phyloP scores from a whole-genome alignment of 2,329 filamentous ascomycete genomes.

The Albifimbria verrucaria region DNA sequence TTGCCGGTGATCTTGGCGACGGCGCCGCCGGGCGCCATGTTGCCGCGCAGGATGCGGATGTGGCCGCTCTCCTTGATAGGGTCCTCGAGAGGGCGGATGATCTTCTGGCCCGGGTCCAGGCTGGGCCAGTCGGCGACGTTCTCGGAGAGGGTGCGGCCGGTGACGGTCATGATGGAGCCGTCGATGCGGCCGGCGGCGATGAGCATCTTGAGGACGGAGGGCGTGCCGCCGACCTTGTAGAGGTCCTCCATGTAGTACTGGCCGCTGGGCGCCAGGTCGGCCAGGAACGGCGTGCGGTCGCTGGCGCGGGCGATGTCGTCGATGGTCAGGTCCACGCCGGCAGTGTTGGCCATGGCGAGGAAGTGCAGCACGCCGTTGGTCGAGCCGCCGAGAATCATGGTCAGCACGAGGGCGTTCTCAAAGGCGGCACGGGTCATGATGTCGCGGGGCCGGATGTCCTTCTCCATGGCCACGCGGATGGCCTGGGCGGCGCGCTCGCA shows the following conservation, averaged over 20 bases:
- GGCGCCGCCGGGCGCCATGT: conserved; percentile 82
- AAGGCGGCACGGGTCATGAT: conserved; percentile 77
- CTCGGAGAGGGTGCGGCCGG: conserved; percentile 77
- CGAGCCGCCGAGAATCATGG: conserved; percentile 86
- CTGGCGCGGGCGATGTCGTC: conserved; percentile 81
- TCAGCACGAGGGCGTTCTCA: conserved; percentile 85
- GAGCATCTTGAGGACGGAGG: conserved; percentile 80
- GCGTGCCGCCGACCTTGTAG: conserved; percentile 80
- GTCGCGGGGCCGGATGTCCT: conserved; percentile 76
- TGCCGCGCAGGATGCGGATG: conserved; percentile 82
- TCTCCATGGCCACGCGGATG: conserved; percentile 76
- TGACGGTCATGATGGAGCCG: conserved; percentile 76
- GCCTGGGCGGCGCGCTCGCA: conserved; percentile 77
- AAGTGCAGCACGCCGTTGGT: conserved; percentile 89
- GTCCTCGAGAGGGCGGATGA: conserved; percentile 76
- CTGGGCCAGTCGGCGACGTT: conserved; percentile 77
- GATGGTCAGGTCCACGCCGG: conserved; percentile 70
- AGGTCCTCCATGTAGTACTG: conserved; percentile 87
- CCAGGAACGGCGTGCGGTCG: conserved; percentile 81
- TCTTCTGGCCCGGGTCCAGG: conserved; percentile 72
- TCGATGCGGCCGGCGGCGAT: conserved; percentile 74
- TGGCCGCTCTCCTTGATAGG: conserved; percentile 83
- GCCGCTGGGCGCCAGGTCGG: conserved; percentile 79
- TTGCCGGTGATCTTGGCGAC: conserved; percentile 97
- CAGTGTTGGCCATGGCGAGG: conserved; percentile 85